A percentile compares a stretch with the other conserved stretches of the same genome.
Conservation (phyloP, 2,329 filamentous ascomycete species). For the Zasmidium cellare region DNA sequence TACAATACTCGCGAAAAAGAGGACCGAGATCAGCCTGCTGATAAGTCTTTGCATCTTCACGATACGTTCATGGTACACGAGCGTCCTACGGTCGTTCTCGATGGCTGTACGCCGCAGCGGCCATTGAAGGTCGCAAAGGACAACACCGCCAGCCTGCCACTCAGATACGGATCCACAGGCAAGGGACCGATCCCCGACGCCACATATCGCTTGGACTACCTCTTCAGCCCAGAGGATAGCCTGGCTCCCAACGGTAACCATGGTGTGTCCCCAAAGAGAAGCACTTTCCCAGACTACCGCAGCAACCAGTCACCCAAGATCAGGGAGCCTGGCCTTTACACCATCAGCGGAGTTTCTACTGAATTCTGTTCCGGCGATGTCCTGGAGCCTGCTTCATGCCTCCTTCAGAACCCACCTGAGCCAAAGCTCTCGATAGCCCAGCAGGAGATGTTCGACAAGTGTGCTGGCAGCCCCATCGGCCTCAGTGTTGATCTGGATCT, state of each 20-base stretch:
- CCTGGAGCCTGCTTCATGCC: slow-evolving; percentile 88
- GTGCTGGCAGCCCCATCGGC: slow-evolving; percentile 89
- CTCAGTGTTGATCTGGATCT: slow-evolving; percentile 86
- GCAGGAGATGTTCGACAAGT: slow-evolving; percentile 90
- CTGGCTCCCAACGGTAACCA: slow-evolving; percentile 71
- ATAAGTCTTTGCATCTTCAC: slow-evolving; percentile 58
- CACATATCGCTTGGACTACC: slow-evolving; percentile 73
- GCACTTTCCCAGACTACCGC: slow-evolving; percentile 62
- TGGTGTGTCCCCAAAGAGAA: slow-evolving; percentile 58
- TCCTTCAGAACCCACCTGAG: slow-evolving; percentile 86
- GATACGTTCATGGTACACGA: slow-evolving; percentile 85
- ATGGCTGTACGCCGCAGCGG: slow-evolving; percentile 74
- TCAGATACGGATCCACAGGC: slow-evolving; percentile 67
- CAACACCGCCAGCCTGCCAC: slow-evolving; percentile 65
- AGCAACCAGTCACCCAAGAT: slow-evolving; percentile 67
- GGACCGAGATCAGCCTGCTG: slow-evolving; percentile 48
- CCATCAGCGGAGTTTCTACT: slow-evolving; percentile 74
- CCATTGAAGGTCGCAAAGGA: slow-evolving; percentile 84
- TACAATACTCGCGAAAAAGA: slow-evolving; percentile 72
- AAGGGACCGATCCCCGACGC: slow-evolving; percentile 59
- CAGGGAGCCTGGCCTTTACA: slow-evolving; percentile 80
- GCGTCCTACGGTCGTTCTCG: slow-evolving; percentile 71
- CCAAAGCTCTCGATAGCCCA: slow-evolving; percentile 72
- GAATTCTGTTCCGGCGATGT: slow-evolving; percentile 84
- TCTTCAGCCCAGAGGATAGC: slow-evolving; percentile 74